These are phyloP conservation scores for Pugionium dolabratum DNA, from an alignment of 345 rosid genomes.

Conservation along the genomic window DNA sequence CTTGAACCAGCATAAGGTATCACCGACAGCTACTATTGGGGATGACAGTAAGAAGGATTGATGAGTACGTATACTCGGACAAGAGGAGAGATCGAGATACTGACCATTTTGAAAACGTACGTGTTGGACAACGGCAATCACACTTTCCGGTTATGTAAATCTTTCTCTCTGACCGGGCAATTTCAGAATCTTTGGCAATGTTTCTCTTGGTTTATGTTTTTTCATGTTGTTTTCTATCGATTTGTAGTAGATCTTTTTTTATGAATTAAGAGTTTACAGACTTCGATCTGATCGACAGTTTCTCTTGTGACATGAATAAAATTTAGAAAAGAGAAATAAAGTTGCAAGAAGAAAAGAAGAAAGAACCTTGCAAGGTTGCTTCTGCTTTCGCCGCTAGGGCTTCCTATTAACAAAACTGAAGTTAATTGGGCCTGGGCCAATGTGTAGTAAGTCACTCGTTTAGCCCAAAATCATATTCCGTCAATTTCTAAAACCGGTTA, in stretches of 20 bases:
- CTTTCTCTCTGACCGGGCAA: slow-evolving; percentile 41
- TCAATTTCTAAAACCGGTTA: no score
- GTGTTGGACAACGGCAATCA: slow-evolving; percentile 1
- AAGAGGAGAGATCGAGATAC: slow-evolving; percentile 24
- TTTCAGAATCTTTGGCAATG: slow-evolving; percentile 45
- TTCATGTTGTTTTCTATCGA: slow-evolving; percentile 8
- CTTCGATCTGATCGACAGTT: background rate
- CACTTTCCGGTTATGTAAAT: background rate
- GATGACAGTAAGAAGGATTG: background rate
- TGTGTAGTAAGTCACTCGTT: background rate
- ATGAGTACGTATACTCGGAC: slow-evolving; percentile 3
- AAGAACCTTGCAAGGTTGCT: background rate
- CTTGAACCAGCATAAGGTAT: slow-evolving; percentile 2
- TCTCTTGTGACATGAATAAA: background rate
- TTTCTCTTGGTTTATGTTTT: slow-evolving; percentile 17
- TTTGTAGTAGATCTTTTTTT: slow-evolving; percentile 13
- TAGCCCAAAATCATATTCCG: background rate
- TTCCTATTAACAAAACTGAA: background rate
- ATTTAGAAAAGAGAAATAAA: background rate
- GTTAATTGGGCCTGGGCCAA: background rate
- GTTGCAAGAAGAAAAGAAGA: background rate
- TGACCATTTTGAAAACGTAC: slow-evolving; percentile 5
- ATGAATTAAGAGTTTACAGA: background rate
- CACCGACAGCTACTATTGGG: slow-evolving; percentile 4
- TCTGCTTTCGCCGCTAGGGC: background rate